Percentiles rank a stretch among this genome's conserved stretches.
These are phyloP conservation scores for Setomelanomma holmii DNA, from an alignment of 2,329 filamentous ascomycete species.

Conservation along the genomic window DNA sequence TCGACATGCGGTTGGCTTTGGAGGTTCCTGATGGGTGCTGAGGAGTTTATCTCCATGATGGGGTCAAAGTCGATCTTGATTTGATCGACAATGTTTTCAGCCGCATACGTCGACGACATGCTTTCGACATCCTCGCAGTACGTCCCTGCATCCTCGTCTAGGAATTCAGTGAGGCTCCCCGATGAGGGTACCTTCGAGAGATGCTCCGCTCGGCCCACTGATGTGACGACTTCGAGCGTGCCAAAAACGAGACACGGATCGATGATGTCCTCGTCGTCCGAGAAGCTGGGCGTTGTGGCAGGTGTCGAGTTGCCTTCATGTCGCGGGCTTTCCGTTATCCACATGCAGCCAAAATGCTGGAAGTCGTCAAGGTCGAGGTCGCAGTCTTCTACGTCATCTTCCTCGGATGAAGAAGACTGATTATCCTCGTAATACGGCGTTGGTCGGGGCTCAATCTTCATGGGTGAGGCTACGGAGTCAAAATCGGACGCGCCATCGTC, in stretches of 20 bases:
- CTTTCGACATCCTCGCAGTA: no score
- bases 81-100: no score
- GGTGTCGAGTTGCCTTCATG: neutral
- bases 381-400: neutral
- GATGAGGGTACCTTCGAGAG: no score
- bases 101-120: no score
- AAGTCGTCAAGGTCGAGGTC: neutral
- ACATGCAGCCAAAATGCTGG: neutral
- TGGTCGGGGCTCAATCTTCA: neutral
- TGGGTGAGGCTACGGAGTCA: slow-evolving; percentile 3
- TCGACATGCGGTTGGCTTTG: no score
- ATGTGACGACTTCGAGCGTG: no score
- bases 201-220: no score
- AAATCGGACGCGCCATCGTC: slow-evolving; percentile 4
- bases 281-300: neutral
- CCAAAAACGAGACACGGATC: neutral
- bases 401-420: neutral
- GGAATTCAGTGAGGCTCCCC: no score
- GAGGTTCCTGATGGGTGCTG: no score
- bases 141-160: no score
- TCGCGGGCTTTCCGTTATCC: neutral
- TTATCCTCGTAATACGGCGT: neutral
- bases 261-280: slow-evolving; percentile 1
- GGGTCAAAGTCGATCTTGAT: no score
- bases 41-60: no score